These are phyloP conservation scores for Yamadazyma nakazawae DNA, from an alignment of 805 yeast species.

Conservation along the genomic window DNA sequence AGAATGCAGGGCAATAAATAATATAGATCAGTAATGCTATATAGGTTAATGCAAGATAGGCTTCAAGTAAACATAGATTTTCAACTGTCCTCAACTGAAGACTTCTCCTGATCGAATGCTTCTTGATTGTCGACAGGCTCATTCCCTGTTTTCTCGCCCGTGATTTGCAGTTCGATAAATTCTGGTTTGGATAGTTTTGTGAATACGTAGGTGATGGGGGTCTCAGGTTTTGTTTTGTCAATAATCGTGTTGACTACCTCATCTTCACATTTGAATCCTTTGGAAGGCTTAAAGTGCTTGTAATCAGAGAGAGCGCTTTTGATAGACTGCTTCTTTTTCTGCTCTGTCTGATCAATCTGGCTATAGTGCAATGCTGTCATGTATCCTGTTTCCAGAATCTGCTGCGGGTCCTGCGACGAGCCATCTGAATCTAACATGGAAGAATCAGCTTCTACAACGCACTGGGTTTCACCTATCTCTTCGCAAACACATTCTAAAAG, in stretches of 20 bases:
- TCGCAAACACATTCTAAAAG: slow-evolving; percentile 61
- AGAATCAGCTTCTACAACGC: background rate
- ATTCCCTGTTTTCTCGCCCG: background rate
- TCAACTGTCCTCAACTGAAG: background rate
- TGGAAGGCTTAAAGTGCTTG: slow-evolving; percentile 56
- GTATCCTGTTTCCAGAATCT: slow-evolving; percentile 34
- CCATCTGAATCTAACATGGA: background rate
- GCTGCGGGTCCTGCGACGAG: background rate
- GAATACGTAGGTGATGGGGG: slow-evolving; percentile 36
- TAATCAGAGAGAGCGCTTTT: slow-evolving; percentile 60
- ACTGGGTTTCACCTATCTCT: slow-evolving; percentile 33
- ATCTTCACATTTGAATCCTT: slow-evolving; percentile 8
- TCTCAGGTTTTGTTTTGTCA: slow-evolving; percentile 3
- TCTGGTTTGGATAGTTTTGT: slow-evolving; percentile 27
- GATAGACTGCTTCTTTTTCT: slow-evolving; percentile 41
- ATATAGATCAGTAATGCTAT: background rate
- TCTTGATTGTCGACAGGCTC: background rate
- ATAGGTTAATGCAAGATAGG: background rate
- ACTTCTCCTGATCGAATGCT: background rate
- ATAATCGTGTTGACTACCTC: slow-evolving; percentile 8
- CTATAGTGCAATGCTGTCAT: slow-evolving; percentile 53
- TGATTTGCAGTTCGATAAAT: background rate
- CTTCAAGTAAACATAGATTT: background rate
- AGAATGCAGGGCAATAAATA: slow-evolving; percentile 4
- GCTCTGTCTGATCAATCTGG: slow-evolving; percentile 27